Evolutionary conservation across 108 stramenopile genomes (phyloP).

Genomic region (Cyclotella choctawhatcheeana): DNA sequence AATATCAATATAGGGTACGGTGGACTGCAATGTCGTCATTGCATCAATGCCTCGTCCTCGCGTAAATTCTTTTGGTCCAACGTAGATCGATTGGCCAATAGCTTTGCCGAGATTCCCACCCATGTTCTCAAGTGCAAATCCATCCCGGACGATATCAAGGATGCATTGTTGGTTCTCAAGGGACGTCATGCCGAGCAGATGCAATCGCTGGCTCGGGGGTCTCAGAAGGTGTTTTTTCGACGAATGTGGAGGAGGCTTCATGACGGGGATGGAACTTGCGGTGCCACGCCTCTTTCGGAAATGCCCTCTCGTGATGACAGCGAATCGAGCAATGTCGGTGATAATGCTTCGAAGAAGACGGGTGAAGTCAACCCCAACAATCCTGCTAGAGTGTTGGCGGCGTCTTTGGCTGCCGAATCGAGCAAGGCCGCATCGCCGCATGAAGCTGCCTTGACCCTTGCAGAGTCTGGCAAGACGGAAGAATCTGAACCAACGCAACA

Average conservation of each 20-base stretch:
- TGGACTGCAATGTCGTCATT: constrained; percentile 87
- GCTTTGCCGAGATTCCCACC: constrained; percentile 90
- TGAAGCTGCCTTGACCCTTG: neutral
- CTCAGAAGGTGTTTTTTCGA: constrained; percentile 89
- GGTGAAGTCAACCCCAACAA: constrained; percentile 2
- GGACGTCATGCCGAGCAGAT: constrained; percentile 78
- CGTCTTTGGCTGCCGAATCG: constrained; percentile 11
- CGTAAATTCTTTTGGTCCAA: constrained; percentile 93
- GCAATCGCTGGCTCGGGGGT: constrained; percentile 78
- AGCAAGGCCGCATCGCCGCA: constrained; percentile 3
- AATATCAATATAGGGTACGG: constrained; percentile 84
- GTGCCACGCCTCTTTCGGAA: neutral
- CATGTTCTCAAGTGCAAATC: constrained; percentile 84
- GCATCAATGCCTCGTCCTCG: constrained; percentile 59
- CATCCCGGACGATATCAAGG: constrained; percentile 70
- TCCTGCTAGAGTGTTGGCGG: constrained; percentile 15
- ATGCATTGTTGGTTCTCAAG: constrained; percentile 77
- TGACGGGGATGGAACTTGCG: constrained; percentile 20
- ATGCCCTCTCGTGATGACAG: constrained; percentile 2
- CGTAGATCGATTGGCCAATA: constrained; percentile 87
- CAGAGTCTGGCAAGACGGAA: neutral
- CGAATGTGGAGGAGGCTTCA: constrained; percentile 90
- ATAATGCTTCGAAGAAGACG: constrained; percentile 20
- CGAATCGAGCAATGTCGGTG: neutral
- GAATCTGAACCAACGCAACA: neutral